phyloP scores from a whole-genome alignment of 75 land plant genomes.

The Cunninghamia lanceolata region DNA sequence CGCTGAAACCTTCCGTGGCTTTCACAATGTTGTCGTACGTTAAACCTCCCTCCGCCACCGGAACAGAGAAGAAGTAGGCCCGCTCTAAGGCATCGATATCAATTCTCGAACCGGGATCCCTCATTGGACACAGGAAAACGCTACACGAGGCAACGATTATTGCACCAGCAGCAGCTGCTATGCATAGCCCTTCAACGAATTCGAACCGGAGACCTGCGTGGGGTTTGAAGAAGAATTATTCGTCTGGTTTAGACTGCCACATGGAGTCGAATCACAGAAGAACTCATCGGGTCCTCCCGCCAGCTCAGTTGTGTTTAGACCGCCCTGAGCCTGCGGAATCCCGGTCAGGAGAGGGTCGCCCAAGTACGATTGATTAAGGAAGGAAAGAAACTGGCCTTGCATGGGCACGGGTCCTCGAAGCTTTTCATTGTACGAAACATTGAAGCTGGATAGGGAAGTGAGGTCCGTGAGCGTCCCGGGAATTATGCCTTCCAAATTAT shows the following conservation, averaged over 20 bases:
- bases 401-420: slow-evolving; percentile 41
- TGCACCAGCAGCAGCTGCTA: neutral
- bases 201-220: neutral
- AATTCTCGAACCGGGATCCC: neutral
- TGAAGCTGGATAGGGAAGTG: slow-evolving; percentile 47
- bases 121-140: neutral
- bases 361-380: slow-evolving; percentile 33
- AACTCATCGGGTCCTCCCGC: no score
- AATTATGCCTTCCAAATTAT: slow-evolving; percentile 62
- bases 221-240: neutral
- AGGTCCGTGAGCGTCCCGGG: slow-evolving; percentile 26
- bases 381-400: slow-evolving; percentile 49
- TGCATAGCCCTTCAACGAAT: neutral
- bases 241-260: no score
- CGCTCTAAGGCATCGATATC: no score
- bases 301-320: no score
- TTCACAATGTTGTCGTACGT: slow-evolving; percentile 53
- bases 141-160: neutral
- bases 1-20: slow-evolving; percentile 54
- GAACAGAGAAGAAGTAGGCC: no score
- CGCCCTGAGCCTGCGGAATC: no score
- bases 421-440: slow-evolving; percentile 58
- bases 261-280: no score
- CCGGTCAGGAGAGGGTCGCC: slow-evolving; percentile 51
- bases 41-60: slow-evolving; percentile 19